Percentiles rank a stretch among this genome's conserved stretches.
Evolutionary conservation across 2,329 filamentous ascomycete species (phyloP).

Genomic region (Paraphoma sp.): DNA sequence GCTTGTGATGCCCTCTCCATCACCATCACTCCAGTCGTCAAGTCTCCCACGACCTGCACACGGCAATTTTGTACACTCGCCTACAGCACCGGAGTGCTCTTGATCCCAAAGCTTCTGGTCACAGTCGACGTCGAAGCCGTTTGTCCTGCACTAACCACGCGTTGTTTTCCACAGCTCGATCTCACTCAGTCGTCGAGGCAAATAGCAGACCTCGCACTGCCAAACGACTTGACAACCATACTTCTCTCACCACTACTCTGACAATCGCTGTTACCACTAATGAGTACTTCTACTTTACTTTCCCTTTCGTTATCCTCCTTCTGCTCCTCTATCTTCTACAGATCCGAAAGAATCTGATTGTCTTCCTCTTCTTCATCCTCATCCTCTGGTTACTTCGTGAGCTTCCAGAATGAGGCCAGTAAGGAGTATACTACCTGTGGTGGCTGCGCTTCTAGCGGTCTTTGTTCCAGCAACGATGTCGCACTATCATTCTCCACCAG

Average conservation of each 20-base stretch:
- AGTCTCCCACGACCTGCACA: no score
- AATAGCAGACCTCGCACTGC: background rate
- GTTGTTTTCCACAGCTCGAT: conserved; percentile 13
- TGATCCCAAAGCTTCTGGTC: background rate
- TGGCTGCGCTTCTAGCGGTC: background rate
- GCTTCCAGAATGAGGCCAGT: conserved; percentile 1
- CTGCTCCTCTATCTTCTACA: conserved; percentile 1
- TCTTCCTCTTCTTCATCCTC: background rate
- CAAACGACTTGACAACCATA: background rate
- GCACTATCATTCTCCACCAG: conserved; percentile 21
- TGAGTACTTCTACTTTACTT: background rate
- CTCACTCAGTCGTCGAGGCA: conserved; percentile 19
- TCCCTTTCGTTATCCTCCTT: background rate
- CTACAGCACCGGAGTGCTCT: background rate
- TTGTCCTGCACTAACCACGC: conserved; percentile 12
- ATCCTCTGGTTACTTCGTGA: background rate
- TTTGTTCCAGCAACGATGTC: conserved; percentile 4
- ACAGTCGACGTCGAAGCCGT: background rate
- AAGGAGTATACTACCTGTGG: background rate
- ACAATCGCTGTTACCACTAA: background rate
- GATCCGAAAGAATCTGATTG: background rate
- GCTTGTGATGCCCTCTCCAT: background rate
- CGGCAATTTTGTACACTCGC: no score
- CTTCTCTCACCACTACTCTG: conserved; percentile 18
- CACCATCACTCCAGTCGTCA: conserved; percentile 1